phyloP scores from a whole-genome alignment of 495 filamentous ascomycete species.

The Aspergillus steynii region DNA sequence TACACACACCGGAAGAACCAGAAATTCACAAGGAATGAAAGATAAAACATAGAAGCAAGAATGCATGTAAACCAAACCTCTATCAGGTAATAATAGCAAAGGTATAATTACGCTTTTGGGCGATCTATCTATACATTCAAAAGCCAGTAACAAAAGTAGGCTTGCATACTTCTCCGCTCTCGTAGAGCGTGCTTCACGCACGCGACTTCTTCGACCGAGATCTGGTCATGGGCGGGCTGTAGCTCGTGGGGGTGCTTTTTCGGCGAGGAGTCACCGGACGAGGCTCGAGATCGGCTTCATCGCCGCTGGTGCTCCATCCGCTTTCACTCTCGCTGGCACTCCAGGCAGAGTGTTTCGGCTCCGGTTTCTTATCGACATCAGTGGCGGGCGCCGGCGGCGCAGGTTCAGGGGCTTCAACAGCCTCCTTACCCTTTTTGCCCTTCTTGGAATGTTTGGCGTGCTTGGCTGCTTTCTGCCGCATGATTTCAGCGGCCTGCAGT shows the following conservation, averaged over 20 bases:
- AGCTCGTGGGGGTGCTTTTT: not conserved
- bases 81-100: not conserved
- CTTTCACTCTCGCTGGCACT: conserved; percentile 47
- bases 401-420: not conserved
- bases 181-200: too few species aligned
- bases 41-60: too few species aligned
- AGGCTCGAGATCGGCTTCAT: conserved; percentile 16
- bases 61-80: not conserved
- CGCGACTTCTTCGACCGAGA: not conserved
- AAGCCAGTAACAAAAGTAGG: not conserved
- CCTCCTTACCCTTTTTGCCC: conserved; percentile 17
- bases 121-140: conserved; percentile 1
- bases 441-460: conserved; percentile 31
- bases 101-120: not conserved
- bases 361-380: conserved; percentile 7
- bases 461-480: conserved; percentile 16
- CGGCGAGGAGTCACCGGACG: not conserved
- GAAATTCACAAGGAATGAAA: not conserved
- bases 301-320: conserved; percentile 42
- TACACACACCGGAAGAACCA: not conserved
- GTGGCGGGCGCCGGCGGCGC: conserved; percentile 23
- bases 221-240: conserved; percentile 1
- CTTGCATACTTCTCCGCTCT: too few species aligned
- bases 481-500: conserved; percentile 20
- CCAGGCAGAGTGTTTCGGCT: conserved; percentile 30